Base-by-base conservation (phyloP, 2,329 filamentous ascomycete genomes). In the Metarhizium robertsii region DNA sequence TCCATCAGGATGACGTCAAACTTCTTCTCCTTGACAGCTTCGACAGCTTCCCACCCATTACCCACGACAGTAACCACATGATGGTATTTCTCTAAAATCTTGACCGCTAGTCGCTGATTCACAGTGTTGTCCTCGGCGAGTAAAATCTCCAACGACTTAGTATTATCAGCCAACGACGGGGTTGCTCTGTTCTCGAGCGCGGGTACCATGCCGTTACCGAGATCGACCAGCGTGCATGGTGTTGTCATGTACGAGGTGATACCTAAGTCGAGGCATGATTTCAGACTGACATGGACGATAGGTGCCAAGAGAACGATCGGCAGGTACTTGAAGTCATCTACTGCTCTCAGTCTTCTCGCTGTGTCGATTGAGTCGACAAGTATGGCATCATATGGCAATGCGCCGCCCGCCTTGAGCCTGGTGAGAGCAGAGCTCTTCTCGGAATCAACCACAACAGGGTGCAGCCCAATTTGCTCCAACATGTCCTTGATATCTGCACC, bases 181-280 rank as follows among this genome's bases (percentile, higher is more conserved):
- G 92, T 94, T 6, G 92, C 92, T 53, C 92, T 82, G 64, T 95
- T 95, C 73, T 97, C 94, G 29, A 99, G 78, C 3, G 94, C 94
- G 6, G 94, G 94, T 18, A 97, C 88, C 81, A 99, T 92, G 61
- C 92, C 92, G 66, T 97, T 97, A 58, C 91, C 92, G 57, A 99
- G 77, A 70, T 99, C 94, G 60, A 96, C 95, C 5, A 92, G 84
- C 65, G 92, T 82, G 73, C 94, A 97, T 8, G 94, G 94, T 16
- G 91, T 96, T 2, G 94, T 97, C 91, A 97, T 96, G 72, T 96
- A 97, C 52, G 92, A 96, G n/a, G 92, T 95, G 62, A 99, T 96
- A 60, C 94, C 92, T 60, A 97, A 80, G 69, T 97, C 94, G 57
- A 97, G 76, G 57, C 92, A 94, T 3, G 90, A 94, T 75, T 96